phyloP scores from a whole-genome alignment of 768 basidiomycete species.

The Chalciporus piperatus region DNA sequence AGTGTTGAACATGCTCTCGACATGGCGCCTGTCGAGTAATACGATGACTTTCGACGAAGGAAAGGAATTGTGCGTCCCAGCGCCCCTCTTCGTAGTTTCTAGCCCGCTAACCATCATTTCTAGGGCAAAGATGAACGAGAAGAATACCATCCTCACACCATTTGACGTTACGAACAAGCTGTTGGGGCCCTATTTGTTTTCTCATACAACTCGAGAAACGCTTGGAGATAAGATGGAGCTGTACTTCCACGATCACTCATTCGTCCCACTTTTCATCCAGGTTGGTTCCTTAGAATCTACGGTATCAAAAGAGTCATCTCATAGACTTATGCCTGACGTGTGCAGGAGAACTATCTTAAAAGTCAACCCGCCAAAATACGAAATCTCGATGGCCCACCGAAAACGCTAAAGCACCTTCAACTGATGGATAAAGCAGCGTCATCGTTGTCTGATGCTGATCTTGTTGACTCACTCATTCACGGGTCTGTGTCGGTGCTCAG shows the following conservation, averaged over 20 bases:
- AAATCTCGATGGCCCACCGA: conserved; percentile 59
- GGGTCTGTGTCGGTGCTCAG: conserved; percentile 47
- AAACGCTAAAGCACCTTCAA: conserved; percentile 67
- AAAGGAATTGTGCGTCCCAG: conserved; percentile 71
- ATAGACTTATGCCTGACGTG: conserved; percentile 25
- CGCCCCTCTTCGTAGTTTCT: not conserved
- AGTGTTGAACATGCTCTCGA: conserved; percentile 96
- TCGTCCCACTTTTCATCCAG: conserved; percentile 94
- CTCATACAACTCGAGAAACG: conserved; percentile 72
- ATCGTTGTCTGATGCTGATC: conserved; percentile 91
- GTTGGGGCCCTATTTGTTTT: conserved; percentile 89
- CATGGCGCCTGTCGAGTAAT: conserved; percentile 83
- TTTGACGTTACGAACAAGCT: conserved; percentile 90
- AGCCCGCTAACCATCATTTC: not conserved
- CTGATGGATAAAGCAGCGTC: conserved; percentile 87
- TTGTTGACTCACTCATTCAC: conserved; percentile 91
- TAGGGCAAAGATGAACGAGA: conserved; percentile 88
- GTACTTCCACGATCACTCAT: conserved; percentile 95
- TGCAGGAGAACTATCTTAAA: conserved; percentile 89
- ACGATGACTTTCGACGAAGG: conserved; percentile 90
- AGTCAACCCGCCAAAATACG: conserved; percentile 64
- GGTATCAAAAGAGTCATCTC: not conserved
- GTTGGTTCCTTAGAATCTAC: conserved; percentile 36
- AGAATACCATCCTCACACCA: conserved; percentile 85
- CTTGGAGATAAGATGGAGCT: conserved; percentile 91